These are phyloP conservation scores for Marsdenia floribunda DNA, from an alignment of 257 asterid species.

Conservation along the genomic window DNA sequence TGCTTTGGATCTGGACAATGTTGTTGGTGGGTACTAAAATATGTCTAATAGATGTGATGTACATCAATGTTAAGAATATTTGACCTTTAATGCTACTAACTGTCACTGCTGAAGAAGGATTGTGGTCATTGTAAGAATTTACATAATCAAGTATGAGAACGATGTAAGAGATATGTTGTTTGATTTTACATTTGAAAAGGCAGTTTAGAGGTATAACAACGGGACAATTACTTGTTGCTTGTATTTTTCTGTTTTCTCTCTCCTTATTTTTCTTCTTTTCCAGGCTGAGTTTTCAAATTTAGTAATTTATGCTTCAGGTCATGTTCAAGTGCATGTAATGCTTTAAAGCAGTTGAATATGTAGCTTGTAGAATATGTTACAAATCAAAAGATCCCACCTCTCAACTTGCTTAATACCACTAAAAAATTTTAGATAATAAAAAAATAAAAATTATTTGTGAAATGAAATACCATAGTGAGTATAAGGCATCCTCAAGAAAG, in stretches of 20 bases:
- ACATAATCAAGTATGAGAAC: not conserved
- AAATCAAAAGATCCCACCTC: not conserved
- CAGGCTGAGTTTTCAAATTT: not conserved
- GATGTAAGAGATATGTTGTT: not conserved
- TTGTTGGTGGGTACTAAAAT: not conserved
- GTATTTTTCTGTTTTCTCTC: not conserved
- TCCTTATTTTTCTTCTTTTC: not conserved
- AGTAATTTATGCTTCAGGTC: not conserved
- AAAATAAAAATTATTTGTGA: not conserved
- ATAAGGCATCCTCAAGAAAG: not conserved
- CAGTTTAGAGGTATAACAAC: not conserved
- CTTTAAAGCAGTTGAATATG: no score
- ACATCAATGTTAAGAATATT: not conserved
- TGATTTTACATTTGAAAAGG: not conserved
- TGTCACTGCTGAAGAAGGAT: not conserved
- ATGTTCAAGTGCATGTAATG: not conserved
- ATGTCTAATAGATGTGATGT: not conserved
- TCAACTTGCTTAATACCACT: not conserved
- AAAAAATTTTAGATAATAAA: not conserved
- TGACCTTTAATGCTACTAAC: not conserved
- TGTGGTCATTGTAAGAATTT: not conserved
- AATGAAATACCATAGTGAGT: not conserved
- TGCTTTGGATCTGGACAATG: not conserved
- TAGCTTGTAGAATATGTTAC: not conserved
- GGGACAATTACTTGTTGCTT: not conserved